Evolutionary conservation across 2,329 filamentous ascomycete species (phyloP).

Genomic region (Zarea fungicola): DNA sequence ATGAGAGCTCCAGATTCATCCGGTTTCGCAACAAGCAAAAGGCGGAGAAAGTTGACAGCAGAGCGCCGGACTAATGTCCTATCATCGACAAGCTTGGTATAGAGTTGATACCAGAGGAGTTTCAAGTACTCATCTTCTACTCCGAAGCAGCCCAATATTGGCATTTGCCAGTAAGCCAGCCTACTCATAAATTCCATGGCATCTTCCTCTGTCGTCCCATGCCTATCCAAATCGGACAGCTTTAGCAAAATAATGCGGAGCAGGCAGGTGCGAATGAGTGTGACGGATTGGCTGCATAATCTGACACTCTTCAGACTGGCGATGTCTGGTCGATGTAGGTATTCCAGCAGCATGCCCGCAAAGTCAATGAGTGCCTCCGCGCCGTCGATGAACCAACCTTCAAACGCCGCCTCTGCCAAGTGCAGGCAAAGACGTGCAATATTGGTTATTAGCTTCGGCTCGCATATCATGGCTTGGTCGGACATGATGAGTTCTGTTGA

Average conservation of each 20-base stretch:
- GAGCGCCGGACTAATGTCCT: slow-evolving; percentile 63
- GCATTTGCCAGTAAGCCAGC: slow-evolving; percentile 92
- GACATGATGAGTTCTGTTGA: slow-evolving; percentile 65
- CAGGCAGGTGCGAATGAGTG: slow-evolving; percentile 70
- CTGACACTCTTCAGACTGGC: slow-evolving; percentile 78
- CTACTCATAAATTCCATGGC: slow-evolving; percentile 72
- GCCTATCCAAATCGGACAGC: slow-evolving; percentile 75
- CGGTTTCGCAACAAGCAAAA: slow-evolving; percentile 89
- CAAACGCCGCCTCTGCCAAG: slow-evolving; percentile 84
- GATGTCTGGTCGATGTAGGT: slow-evolving; percentile 80
- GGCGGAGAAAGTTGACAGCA: slow-evolving; percentile 82
- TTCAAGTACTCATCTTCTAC: slow-evolving; percentile 77
- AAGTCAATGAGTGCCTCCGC: slow-evolving; percentile 82
- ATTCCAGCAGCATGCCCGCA: slow-evolving; percentile 77
- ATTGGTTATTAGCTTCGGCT: slow-evolving; percentile 82
- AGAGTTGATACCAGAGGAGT: slow-evolving; percentile 88
- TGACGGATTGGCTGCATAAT: slow-evolving; percentile 81
- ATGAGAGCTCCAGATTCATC: slow-evolving; percentile 72
- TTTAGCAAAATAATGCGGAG: slow-evolving; percentile 73
- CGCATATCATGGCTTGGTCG: slow-evolving; percentile 66
- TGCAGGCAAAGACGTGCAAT: slow-evolving; percentile 75
- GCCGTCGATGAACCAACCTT: slow-evolving; percentile 93
- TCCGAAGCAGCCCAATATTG: slow-evolving; percentile 73
- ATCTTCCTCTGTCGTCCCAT: slow-evolving; percentile 52
- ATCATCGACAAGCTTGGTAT: slow-evolving; percentile 75